These are phyloP conservation scores for Nitzschia sp. DNA, from an alignment of 108 stramenopile genomes.

Conservation along the genomic window DNA sequence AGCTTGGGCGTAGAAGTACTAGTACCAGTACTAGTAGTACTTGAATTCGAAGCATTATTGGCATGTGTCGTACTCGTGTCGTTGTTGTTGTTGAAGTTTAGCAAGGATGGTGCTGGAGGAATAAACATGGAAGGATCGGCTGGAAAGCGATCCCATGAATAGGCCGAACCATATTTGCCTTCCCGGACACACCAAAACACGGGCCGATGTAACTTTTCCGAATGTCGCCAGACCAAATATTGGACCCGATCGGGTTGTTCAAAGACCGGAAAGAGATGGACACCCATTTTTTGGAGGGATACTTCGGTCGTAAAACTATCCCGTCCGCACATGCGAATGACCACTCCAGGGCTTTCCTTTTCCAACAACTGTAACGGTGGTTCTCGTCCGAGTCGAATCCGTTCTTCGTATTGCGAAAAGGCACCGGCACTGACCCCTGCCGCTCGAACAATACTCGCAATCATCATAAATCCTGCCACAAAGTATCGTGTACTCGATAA, in stretches of 20 bases:
- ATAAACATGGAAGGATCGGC: conserved; percentile 2
- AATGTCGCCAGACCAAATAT: conserved; percentile 18
- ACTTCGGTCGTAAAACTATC: conserved; percentile 15
- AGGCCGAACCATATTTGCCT: conserved; percentile 7
- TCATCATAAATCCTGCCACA: conserved; percentile 25
- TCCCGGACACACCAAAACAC: conserved; percentile 18
- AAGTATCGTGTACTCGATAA: conserved; percentile 6
- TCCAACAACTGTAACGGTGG: conserved; percentile 11
- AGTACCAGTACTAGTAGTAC: not conserved
- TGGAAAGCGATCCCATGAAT: conserved; percentile 20
- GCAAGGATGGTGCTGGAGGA: no score
- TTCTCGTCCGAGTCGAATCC: conserved; percentile 19
- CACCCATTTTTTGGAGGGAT: conserved; percentile 2
- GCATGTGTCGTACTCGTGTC: not conserved
- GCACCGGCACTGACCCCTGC: conserved; percentile 18
- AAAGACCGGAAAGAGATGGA: conserved; percentile 16
- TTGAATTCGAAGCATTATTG: not conserved
- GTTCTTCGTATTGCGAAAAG: conserved; percentile 14
- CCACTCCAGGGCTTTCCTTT: conserved; percentile 6
- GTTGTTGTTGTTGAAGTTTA: not conserved
- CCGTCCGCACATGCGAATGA: conserved; percentile 15
- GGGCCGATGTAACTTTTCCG: conserved; percentile 5
- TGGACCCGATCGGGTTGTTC: conserved; percentile 19
- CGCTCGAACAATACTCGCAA: conserved; percentile 21
- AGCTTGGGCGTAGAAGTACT: not conserved